Evolutionary conservation across 257 asterid genomes (phyloP).

Genomic region (Sherardia arvensis): DNA sequence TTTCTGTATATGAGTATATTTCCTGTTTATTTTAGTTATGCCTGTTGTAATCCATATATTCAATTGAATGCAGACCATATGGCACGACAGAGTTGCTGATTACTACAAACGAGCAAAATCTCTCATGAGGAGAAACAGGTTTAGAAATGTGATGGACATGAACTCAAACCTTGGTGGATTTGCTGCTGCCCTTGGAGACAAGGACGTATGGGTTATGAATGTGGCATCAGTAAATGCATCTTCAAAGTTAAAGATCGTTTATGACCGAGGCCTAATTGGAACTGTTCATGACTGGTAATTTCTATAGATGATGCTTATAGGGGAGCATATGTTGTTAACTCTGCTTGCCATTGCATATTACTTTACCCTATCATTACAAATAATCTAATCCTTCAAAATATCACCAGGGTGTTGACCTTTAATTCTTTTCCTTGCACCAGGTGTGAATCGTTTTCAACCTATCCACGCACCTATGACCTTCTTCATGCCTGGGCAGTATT

Average conservation of each 20-base stretch:
- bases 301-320: no score
- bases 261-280: conserved; percentile 92
- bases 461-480: conserved; percentile 90
- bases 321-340: no score
- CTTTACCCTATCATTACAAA: no score
- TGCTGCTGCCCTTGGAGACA: conserved; percentile 73
- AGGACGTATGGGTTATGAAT: conserved; percentile 96
- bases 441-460: conserved; percentile 95
- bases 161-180: conserved; percentile 89
- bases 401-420: not conserved
- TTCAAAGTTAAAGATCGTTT: conserved; percentile 53
- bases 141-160: conserved; percentile 96
- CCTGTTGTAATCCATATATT: conserved; percentile 1
- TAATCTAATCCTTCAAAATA: not conserved
- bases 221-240: conserved; percentile 75
- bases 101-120: conserved; percentile 87
- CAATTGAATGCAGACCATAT: conserved; percentile 46
- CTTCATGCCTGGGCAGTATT: conserved; percentile 79
- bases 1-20: not conserved
- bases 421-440: conserved; percentile 27
- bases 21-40: not conserved
- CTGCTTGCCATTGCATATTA: no score
- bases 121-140: conserved; percentile 38
- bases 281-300: conserved; percentile 87
- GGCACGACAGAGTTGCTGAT: conserved; percentile 65